Conservation (phyloP, 768 basidiomycete species). For the Phylloporus sp. region DNA sequence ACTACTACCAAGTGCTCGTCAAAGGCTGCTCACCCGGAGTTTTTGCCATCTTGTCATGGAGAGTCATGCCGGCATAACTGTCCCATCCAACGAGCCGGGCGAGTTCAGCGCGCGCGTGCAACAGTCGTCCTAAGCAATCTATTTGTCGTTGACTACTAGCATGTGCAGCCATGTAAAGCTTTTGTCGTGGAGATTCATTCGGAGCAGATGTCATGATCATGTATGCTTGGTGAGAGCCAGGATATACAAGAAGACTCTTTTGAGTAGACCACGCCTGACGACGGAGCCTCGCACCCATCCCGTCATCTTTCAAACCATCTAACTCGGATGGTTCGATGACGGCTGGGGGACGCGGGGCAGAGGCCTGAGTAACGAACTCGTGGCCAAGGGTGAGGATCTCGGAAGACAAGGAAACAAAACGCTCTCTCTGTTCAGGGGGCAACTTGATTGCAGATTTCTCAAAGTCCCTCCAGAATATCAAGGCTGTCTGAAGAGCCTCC, state of each 20-base stretch:
- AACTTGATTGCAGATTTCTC: conserved; percentile 95
- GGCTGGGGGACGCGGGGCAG: conserved; percentile 58
- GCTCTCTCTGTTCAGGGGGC: conserved; percentile 66
- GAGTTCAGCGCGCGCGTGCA: conserved; percentile 74
- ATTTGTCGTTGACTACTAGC: conserved; percentile 72
- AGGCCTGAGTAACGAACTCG: conserved; percentile 70
- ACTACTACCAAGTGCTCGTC: neutral
- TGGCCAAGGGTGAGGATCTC: conserved; percentile 85
- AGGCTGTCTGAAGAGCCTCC: conserved; percentile 81
- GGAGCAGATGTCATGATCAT: conserved; percentile 91
- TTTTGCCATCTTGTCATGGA: conserved; percentile 97
- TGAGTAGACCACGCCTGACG: conserved; percentile 74
- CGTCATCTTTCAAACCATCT: conserved; percentile 67
- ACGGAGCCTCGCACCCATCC: conserved; percentile 68
- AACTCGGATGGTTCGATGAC: conserved; percentile 65
- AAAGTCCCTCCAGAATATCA: conserved; percentile 95
- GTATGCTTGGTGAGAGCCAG: conserved; percentile 84
- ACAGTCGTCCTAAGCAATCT: conserved; percentile 66
- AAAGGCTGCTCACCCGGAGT: conserved; percentile 59
- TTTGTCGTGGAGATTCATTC: conserved; percentile 72
- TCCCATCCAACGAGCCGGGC: conserved; percentile 79
- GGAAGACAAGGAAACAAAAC: conserved; percentile 86
- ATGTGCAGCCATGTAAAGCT: conserved; percentile 80
- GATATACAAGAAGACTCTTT: conserved; percentile 73
- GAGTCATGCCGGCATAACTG: conserved; percentile 81